phyloP scores from a whole-genome alignment of 2,329 filamentous ascomycete species.

The Xylaria multiplex region DNA sequence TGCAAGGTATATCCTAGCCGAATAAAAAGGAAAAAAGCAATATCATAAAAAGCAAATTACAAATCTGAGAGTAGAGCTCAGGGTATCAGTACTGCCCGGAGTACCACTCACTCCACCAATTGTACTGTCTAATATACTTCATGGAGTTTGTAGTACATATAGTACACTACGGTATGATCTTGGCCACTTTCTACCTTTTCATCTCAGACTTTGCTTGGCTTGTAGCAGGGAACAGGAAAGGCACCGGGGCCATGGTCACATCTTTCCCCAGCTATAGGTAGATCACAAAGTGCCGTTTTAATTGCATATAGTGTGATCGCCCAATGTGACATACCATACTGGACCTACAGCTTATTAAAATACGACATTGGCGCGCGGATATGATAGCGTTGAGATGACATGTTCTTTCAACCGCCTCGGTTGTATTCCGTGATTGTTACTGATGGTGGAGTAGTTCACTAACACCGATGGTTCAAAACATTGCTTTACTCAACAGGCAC shows the following conservation, averaged over 20 bases:
- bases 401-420: constrained; percentile 30
- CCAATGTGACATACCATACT: constrained; percentile 40
- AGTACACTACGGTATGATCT: not conserved
- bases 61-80: constrained; percentile 18
- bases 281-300: constrained; percentile 33
- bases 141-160: not conserved
- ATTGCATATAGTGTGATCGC: constrained; percentile 37
- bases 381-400: constrained; percentile 31
- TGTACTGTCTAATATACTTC: not conserved
- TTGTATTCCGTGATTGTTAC: constrained; percentile 37
- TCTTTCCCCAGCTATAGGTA: constrained; percentile 15
- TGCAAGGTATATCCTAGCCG: constrained; percentile 30
- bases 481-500: constrained; percentile 28
- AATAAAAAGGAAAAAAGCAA: constrained; percentile 28
- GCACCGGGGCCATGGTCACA: constrained; percentile 20
- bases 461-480: constrained; percentile 35
- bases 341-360: constrained; percentile 28
- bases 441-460: constrained; percentile 33
- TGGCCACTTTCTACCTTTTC: too few relatives aligned
- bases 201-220: constrained; percentile 10
- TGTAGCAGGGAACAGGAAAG: constrained; percentile 6
- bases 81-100: not conserved
- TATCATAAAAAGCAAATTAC: constrained; percentile 46
- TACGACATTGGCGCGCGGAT: constrained; percentile 30
- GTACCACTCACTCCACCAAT: constrained; percentile 6